phyloP scores from a whole-genome alignment of 2,329 filamentous ascomycete species.

The Ascosphaera acerosa region DNA sequence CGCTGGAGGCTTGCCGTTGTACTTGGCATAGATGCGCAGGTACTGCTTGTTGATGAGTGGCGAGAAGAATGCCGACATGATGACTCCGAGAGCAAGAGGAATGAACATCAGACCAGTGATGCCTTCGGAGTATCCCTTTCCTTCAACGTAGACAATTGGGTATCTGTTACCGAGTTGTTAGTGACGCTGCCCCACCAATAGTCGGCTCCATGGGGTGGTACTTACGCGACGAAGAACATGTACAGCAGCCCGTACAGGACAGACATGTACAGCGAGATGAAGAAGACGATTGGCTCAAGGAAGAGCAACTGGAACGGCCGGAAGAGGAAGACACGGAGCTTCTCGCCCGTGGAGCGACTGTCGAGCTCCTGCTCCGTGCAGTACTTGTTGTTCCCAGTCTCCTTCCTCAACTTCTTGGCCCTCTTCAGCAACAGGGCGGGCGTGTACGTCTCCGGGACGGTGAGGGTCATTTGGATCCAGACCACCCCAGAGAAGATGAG shows the following conservation, averaged over 20 bases:
- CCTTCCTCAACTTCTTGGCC: slow-evolving; percentile 44
- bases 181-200: no score
- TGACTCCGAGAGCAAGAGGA: slow-evolving; percentile 50
- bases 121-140: slow-evolving; percentile 52
- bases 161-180: slow-evolving; percentile 11
- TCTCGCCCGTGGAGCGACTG: slow-evolving; percentile 38
- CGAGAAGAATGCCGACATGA: slow-evolving; percentile 38
- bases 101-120: slow-evolving; percentile 72
- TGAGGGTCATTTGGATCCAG: slow-evolving; percentile 59
- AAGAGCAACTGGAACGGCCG: slow-evolving; percentile 72
- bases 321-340: slow-evolving; percentile 47
- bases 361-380: slow-evolving; percentile 68
- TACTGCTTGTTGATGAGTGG: slow-evolving; percentile 66
- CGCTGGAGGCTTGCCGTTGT: slow-evolving; percentile 48
- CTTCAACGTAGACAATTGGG: slow-evolving; percentile 44
- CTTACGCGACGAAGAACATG: slow-evolving; percentile 26
- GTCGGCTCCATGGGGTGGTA: no score
- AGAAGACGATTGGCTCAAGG: slow-evolving; percentile 58
- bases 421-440: slow-evolving; percentile 48
- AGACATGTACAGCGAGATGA: slow-evolving; percentile 66
- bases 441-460: slow-evolving; percentile 74
- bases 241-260: slow-evolving; percentile 33
- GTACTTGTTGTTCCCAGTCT: slow-evolving; percentile 38
- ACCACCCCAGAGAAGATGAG: slow-evolving; percentile 45
- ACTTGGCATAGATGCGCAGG: slow-evolving; percentile 32